A percentile compares a stretch with the other conserved stretches of the same genome.
Conservation (phyloP, 2,329 filamentous ascomycete genomes). For the Calonectria leucothoes region DNA sequence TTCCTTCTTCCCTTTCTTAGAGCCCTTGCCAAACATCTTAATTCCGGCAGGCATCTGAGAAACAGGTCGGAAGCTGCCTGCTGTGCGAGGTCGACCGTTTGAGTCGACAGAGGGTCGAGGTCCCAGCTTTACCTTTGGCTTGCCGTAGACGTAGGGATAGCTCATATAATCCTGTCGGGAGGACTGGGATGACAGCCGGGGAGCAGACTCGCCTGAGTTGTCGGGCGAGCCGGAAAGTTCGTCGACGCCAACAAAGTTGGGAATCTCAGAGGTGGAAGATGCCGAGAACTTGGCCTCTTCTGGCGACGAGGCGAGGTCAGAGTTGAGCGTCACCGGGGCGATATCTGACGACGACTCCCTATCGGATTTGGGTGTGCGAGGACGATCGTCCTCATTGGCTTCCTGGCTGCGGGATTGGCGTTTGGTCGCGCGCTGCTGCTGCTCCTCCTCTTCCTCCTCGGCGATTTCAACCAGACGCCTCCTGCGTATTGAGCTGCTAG, state of each 20-base stretch:
- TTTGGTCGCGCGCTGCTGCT: conserved; percentile 67
- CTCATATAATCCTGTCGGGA: conserved; percentile 63
- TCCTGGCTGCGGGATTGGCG: conserved; percentile 67
- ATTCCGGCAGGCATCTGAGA: conserved; percentile 85
- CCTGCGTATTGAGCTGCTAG: conserved; percentile 81
- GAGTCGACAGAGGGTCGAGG: conserved; percentile 83
- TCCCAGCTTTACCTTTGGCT: conserved; percentile 89
- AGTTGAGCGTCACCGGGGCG: conserved; percentile 61
- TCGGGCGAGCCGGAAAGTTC: conserved; percentile 58
- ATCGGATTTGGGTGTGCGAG: conserved; percentile 45
- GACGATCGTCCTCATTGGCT: conserved; percentile 47
- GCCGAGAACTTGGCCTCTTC: conserved; percentile 61
- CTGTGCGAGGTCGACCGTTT: conserved; percentile 70
- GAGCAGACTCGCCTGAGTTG: conserved; percentile 56
- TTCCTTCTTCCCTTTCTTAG: conserved; percentile 58
- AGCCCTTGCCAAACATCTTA: conserved; percentile 72
- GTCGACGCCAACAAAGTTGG: conserved; percentile 62
- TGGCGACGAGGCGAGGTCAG: conserved; percentile 62
- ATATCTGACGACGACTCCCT: conserved; percentile 33
- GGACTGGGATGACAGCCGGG: conserved; percentile 64
- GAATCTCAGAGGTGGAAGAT: conserved; percentile 60
- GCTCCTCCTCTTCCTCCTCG: conserved; percentile 88
- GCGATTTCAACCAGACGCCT: conserved; percentile 89
- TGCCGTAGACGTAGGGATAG: conserved; percentile 65
- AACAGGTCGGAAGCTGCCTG: conserved; percentile 74